Base-by-base conservation (phyloP, 2,329 filamentous ascomycete genomes). In the Fusarium cyanostomum region DNA sequence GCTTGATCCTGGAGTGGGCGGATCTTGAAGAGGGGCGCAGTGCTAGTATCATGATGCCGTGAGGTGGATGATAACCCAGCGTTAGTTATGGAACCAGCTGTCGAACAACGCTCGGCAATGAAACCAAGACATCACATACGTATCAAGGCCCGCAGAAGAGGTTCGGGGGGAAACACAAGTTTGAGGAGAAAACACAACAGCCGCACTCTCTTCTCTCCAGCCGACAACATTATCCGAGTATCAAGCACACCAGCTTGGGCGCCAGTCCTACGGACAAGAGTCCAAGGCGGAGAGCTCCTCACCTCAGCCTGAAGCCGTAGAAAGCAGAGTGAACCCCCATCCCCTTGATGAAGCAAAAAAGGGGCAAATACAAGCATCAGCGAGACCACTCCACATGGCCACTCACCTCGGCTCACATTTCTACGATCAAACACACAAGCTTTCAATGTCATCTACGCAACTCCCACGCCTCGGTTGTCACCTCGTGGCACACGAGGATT, bases 1-100 rank as follows among this genome's bases (percentile, higher is more conserved):
- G n/a, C n/a, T n/a, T n/a, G n/a, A n/a, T n/a, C n/a, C n/a, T n/a
- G n/a, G n/a, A n/a, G n/a, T 56, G 54, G 41, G 27, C 21, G 57
- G 54, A 33, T 59, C 54, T 43, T 59, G 38, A 13, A 18, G 11
- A 13, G 31, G 48, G 21, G 28, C 24, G 13, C 26, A 38, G 34
- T 31, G 28, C 18, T 33, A 41, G 48, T 16, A 16, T 15, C 26
- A 27, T 45, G 13, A 45, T 15, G 18, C 15, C 27, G 28, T 42
- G 38, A 43, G 9, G 5, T 26, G 55, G 49, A 18, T 45, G 53
- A 51, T 21, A 21, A 6, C 21, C 27, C 8, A 27, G 21, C n/a
- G 16, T 31, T 45, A 45, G 16, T 31, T 45, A 45, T 31, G 31
- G 43, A 27, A 34, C 43, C 43, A 46, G 16, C 31, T 35, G 43